phyloP scores from a whole-genome alignment of 2,329 filamentous ascomycete species.

The Colletotrichum sp. region DNA sequence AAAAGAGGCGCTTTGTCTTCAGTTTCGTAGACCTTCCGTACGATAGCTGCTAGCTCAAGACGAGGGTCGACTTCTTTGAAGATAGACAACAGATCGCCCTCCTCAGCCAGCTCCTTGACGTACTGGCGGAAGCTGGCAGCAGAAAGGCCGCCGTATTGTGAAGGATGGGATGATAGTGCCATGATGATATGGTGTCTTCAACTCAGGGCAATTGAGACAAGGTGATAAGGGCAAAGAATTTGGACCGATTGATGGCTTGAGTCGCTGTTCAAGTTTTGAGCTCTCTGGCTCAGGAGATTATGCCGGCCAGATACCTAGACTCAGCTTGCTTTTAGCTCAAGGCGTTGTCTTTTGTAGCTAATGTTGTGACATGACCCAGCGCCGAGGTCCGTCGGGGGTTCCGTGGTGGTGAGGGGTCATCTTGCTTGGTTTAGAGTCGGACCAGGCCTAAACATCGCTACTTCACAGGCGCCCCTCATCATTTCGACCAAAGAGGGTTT shows the following conservation, averaged over 20 bases:
- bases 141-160: background rate
- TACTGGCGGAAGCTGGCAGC: background rate
- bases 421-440: conserved; percentile 24
- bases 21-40: conserved; percentile 47
- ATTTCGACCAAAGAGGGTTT: background rate
- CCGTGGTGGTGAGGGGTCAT: conserved; percentile 36
- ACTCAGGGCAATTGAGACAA: background rate
- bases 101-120: background rate
- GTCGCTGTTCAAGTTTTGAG: background rate
- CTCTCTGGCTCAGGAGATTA: background rate
- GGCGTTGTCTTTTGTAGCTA: background rate
- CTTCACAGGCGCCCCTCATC: background rate
- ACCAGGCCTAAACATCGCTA: background rate
- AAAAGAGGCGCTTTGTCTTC: conserved; percentile 54
- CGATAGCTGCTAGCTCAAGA: conserved; percentile 51
- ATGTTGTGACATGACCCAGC: background rate
- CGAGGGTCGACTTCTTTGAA: conserved; percentile 45
- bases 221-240: background rate
- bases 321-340: background rate
- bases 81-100: conserved; percentile 28
- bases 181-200: background rate
- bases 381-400: background rate
- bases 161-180: background rate
- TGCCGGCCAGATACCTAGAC: background rate
- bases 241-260: background rate